A percentile compares a stretch with the other conserved stretches of the same genome.
Conservation (phyloP, 768 basidiomycete genomes). For the Lactarius indigo region DNA sequence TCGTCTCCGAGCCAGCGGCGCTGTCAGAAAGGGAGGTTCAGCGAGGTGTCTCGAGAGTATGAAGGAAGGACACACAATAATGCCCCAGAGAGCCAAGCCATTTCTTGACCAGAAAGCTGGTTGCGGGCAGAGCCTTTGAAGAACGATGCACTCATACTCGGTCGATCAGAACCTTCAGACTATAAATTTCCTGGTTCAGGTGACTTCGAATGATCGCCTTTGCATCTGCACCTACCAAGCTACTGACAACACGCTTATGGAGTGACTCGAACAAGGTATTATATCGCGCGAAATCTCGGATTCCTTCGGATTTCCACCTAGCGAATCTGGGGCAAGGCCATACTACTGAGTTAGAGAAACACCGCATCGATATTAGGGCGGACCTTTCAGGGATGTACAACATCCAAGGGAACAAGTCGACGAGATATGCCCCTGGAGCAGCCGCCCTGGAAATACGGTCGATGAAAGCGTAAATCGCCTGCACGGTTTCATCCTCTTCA, state of each 20-base stretch:
- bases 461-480: neutral
- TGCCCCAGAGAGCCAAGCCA: neutral
- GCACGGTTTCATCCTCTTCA: neutral
- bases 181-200: neutral
- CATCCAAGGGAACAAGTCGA: neutral
- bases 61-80: neutral
- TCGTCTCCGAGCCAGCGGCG: slow-evolving; percentile 13
- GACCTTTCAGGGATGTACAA: neutral
- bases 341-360: neutral
- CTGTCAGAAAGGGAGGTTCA: neutral
- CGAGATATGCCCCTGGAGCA: neutral
- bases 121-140: neutral
- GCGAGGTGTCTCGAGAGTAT: no score
- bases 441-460: neutral
- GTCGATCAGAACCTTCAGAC: neutral
- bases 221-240: slow-evolving; percentile 6
- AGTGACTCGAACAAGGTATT: slow-evolving; percentile 20
- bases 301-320: slow-evolving; percentile 27
- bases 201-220: no score
- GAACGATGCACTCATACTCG: slow-evolving; percentile 10
- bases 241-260: slow-evolving; percentile 6
- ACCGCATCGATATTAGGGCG: neutral
- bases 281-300: neutral
- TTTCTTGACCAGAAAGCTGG: neutral
- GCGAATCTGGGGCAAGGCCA: slow-evolving; percentile 9